These are phyloP conservation scores for Tillandsia leiboldiana DNA, from an alignment of 176 grass and related monocot species.

Conservation along the genomic window DNA sequence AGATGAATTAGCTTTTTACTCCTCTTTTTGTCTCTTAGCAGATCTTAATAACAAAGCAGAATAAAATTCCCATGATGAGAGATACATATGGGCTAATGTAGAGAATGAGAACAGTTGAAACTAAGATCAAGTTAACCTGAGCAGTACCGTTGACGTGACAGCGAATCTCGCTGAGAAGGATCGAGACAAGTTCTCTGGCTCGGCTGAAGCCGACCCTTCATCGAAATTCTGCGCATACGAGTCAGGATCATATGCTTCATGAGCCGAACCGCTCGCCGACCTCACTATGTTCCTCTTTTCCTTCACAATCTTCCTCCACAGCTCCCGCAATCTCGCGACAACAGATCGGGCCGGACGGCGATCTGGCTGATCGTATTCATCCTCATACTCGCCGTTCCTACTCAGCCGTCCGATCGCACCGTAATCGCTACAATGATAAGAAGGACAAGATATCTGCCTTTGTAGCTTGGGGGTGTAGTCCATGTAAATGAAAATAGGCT, in stretches of 20 bases:
- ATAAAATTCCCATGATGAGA: too few relatives aligned
- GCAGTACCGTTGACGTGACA: conserved; percentile 40
- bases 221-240: conserved; percentile 97
- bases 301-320: conserved; percentile 34
- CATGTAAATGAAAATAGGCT: background rate
- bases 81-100: too few relatives aligned
- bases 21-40: too few relatives aligned
- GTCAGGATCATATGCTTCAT: conserved; percentile 33
- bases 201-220: conserved; percentile 59
- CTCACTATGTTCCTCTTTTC: background rate
- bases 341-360: background rate
- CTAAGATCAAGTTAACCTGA: conserved; percentile 21
- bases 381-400: background rate
- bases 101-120: background rate
- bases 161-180: conserved; percentile 91
- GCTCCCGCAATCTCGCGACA: conserved; percentile 6
- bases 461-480: background rate
- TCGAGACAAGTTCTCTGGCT: conserved; percentile 70
- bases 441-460: background rate
- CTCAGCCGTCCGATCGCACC: too few relatives aligned
- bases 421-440: too few relatives aligned
- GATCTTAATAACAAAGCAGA: too few relatives aligned
- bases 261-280: background rate
- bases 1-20: too few relatives aligned
- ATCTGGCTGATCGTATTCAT: background rate